Evolutionary conservation across 1,139 yeast genomes (phyloP).

Genomic region (Blastobotrys capitulatus): DNA sequence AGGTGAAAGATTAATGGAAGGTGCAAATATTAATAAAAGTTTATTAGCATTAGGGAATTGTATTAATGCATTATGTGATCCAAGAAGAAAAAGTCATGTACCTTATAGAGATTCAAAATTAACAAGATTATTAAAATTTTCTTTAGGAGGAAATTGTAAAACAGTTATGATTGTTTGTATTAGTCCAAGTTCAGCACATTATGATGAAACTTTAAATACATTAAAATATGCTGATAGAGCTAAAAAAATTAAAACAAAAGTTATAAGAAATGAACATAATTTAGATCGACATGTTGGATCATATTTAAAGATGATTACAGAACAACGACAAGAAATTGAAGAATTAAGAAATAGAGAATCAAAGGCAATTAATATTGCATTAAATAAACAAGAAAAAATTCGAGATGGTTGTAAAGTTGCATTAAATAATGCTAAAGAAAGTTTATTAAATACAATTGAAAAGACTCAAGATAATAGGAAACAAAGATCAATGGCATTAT

Average conservation of each 20-base stretch:
- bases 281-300: conserved; percentile 85
- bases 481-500: conserved; percentile 17
- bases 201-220: conserved; percentile 88
- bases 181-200: conserved; percentile 78
- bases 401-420: conserved; percentile 18
- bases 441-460: conserved; percentile 20
- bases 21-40: conserved; percentile 88
- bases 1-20: conserved; percentile 76
- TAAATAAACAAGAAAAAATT: conserved; percentile 18
- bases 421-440: conserved; percentile 22
- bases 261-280: conserved; percentile 67
- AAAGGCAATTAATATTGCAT: conserved; percentile 35
- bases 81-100: conserved; percentile 61
- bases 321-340: conserved; percentile 72
- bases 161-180: conserved; percentile 95
- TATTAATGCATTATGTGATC: conserved; percentile 84
- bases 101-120: conserved; percentile 90
- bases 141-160: conserved; percentile 91
- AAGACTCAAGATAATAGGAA: conserved; percentile 17
- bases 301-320: conserved; percentile 78
- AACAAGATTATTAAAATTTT: conserved; percentile 77
- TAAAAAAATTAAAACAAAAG: conserved; percentile 80
- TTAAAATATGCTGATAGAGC: conserved; percentile 88
- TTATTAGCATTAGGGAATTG: conserved; percentile 88
- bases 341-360: conserved; percentile 56